Percentiles rank a stretch among this genome's conserved stretches.
These are phyloP conservation scores for Trametes maxima DNA, from an alignment of 768 basidiomycete genomes.

Conservation along the genomic window DNA sequence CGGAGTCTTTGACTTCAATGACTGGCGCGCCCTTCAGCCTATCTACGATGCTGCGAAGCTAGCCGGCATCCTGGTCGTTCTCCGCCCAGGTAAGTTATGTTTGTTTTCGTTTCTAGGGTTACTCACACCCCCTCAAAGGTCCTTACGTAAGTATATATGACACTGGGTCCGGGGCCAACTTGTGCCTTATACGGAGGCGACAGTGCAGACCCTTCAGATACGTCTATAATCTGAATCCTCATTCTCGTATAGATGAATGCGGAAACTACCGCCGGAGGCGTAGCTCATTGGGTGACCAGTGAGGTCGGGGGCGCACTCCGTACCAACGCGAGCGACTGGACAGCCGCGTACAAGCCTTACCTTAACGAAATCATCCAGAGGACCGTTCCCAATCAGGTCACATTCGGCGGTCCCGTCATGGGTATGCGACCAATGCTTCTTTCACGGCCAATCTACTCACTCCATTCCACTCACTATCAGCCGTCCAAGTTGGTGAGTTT, in stretches of 20 bases:
- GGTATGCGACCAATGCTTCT: slow-evolving; percentile 41
- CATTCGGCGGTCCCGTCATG: slow-evolving; percentile 75
- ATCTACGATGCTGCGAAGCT: slow-evolving; percentile 74
- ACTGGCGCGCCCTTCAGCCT: slow-evolving; percentile 68
- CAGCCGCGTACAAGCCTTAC: slow-evolving; percentile 71
- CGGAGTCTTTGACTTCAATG: slow-evolving; percentile 72
- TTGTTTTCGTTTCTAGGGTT: too few relatives aligned
- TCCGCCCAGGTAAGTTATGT: slow-evolving; percentile 64
- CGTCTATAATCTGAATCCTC: not conserved
- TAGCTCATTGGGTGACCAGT: slow-evolving; percentile 69
- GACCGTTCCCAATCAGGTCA: slow-evolving; percentile 68
- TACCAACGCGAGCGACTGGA: slow-evolving; percentile 73
- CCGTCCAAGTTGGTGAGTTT: slow-evolving; percentile 55
- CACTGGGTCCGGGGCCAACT: too few relatives aligned
- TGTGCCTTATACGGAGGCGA: too few relatives aligned
- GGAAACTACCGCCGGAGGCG: slow-evolving; percentile 78
- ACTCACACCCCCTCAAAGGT: slow-evolving; percentile 6
- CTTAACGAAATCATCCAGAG: slow-evolving; percentile 64
- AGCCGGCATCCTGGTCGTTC: slow-evolving; percentile 76
- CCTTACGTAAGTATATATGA: slow-evolving; percentile 31
- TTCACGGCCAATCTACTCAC: not conserved
- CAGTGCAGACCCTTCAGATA: too few relatives aligned
- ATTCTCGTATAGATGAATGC: slow-evolving; percentile 64
- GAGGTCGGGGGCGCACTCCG: slow-evolving; percentile 66
- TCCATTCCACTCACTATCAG: slow-evolving; percentile 30